Evolutionary conservation across 2,329 filamentous ascomycete genomes (phyloP), one percentile per base, ranked within the genome.

Genomic region (Pseudogymnoascus destructans): DNA sequence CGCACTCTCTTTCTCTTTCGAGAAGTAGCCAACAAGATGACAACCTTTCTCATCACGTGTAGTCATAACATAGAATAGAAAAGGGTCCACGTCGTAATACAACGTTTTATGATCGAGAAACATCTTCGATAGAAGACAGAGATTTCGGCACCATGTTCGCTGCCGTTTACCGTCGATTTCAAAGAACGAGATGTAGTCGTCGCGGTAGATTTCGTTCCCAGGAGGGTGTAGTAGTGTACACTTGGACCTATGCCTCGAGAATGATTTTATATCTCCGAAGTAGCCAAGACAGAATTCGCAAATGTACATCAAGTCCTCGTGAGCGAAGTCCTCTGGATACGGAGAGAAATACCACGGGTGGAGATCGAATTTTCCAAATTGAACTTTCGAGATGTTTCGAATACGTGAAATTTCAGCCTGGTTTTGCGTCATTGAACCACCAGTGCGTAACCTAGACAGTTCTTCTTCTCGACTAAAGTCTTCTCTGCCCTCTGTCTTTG

Each of bases 341-440:
- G 93, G 93, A 4, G 90, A 95, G 74, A 98, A 98, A 72, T 98
- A 98, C 93, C 93, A 98, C 0, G 93, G 93, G 70, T 95, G 95
- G 42, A 98, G 81, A 66, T 96, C 89, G 69, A 84, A 86, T 65
- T 85, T 84, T 46, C 93, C 95, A 77, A 98, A 97, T 70, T 97
- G 92, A 3, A 98, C 85, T 64, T 87, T 91, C 58, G 88, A 89
- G 64, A 98, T 84, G 69, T 98, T 98, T 67, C 93, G 86, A 58
- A 98, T 95, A 57, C 95, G 86, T 21, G 92, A 92, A 61, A 98
- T 90, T 69, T 98, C 95, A 10, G 92, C 90, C 59, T 95, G 93
- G 64, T 97, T 97, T 70, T 98, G 95, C 9, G 95, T 98, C 93
- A 98, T 97, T 61, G 90, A 96, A 30, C 93, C 95, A 21, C 89